Evolutionary conservation across 2,329 filamentous ascomycete species (phyloP), one percentile per base, ranked within the genome.

Genomic region (Monosporascus sp.): DNA sequence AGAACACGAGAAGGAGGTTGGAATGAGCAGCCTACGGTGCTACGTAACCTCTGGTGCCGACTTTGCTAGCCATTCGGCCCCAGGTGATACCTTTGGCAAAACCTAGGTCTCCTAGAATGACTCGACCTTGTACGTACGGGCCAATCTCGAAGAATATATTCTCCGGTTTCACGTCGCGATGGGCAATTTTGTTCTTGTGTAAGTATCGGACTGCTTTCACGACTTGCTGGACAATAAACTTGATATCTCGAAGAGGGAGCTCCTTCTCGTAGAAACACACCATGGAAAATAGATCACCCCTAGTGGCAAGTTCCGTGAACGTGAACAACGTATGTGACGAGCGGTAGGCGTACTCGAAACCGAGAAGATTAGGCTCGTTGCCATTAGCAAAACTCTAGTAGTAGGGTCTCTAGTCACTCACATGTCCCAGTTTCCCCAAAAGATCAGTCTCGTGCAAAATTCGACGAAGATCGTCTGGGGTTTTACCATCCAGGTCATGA

Each of bases 241-340:
- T 73, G 60, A 71, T 65, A n/a, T 77, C 72, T 62, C 54, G 79
- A 77, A 1, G 63, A 58, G 26, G 78, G 62, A 0, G 40, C 45
- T 3, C 64, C 64, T 40, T 71, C 68, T 22, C 70, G 69, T 45
- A 68, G 58, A 9, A 78, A 62, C 19, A 17, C 7, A 48, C 7
- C 59, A 79, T 74, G 0, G 79, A 81, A 64, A 75, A 77, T 3
- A 82, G 64, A 56, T 82, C 79, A 0, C 79, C 79, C 0, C 82
- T 76, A 5, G 76, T 72, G 0, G 81, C 81, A 37, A 85, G 70
- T 49, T 84, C 79, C 1, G 76, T 80, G 54, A 85, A 82, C 0
- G 78, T 76, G 54, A 80, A 82, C 73, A 83, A 60, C 17, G 70
- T 75, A 52, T 77, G 68, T 3, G 67, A 65, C 5, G 78, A 81